Evolutionary conservation across 1,139 yeast species (phyloP).

Genomic region (Lodderomyces pseudojiufengensis): DNA sequence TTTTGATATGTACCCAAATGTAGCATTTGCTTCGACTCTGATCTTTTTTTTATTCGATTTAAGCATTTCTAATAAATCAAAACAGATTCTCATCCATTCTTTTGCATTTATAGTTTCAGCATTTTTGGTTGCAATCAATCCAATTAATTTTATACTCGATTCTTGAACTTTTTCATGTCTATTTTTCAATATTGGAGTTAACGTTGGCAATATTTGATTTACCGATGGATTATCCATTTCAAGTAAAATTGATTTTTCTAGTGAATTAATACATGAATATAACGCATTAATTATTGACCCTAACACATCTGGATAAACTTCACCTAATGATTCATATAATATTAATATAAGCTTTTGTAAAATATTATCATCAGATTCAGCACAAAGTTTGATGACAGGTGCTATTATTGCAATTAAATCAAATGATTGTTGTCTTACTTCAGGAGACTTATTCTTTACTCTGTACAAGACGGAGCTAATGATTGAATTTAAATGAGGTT

Average conservation of each 20-base stretch:
- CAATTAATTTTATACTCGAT: constrained; percentile 74
- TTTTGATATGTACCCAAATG: constrained; percentile 87
- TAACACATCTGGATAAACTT: constrained; percentile 89
- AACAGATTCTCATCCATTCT: constrained; percentile 98
- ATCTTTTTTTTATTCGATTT: constrained; percentile 80
- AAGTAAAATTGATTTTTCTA: constrained; percentile 47
- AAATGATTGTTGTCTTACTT: constrained; percentile 81
- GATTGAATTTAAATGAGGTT: constrained; percentile 73
- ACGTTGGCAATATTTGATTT: constrained; percentile 76
- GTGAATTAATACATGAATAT: constrained; percentile 37
- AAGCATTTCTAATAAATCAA: constrained; percentile 84
- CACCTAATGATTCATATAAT: constrained; percentile 89
- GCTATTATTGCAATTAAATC: constrained; percentile 69
- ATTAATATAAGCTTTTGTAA: constrained; percentile 69
- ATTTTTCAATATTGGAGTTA: constrained; percentile 89
- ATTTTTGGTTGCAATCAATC: constrained; percentile 78
- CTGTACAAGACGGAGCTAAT: constrained; percentile 72
- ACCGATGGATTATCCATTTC: constrained; percentile 75
- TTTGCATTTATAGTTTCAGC: constrained; percentile 84
- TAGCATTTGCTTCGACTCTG: constrained; percentile 79
- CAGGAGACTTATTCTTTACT: constrained; percentile 67
- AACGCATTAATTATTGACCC: constrained; percentile 81
- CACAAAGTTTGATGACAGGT: constrained; percentile 62
- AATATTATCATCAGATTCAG: constrained; percentile 47
- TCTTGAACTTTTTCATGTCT: constrained; percentile 92